Evolutionary conservation across 352 stramenopile species (phyloP).

Genomic region (Pythium biforme): DNA sequence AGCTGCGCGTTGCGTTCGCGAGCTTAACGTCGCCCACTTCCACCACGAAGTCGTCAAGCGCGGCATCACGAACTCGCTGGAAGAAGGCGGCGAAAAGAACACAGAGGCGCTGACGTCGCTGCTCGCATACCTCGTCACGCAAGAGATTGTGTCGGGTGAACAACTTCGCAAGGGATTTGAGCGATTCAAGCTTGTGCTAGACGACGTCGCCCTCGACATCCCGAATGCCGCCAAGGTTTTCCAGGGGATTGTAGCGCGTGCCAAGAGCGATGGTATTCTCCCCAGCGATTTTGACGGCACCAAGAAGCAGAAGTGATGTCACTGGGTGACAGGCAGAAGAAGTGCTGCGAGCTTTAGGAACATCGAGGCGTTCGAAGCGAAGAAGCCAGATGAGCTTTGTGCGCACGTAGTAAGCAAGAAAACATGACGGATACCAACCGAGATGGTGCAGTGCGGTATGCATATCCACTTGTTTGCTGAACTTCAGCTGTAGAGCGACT

Average conservation of each 20-base stretch:
- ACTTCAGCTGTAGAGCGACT: not conserved
- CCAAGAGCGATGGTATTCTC: conserved; percentile 72
- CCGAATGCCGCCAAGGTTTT: conserved; percentile 30
- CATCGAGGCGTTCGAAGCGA: not conserved
- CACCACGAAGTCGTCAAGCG: conserved; percentile 96
- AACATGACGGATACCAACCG: conserved; percentile 3
- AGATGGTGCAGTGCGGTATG: conserved; percentile 8
- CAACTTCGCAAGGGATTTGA: conserved; percentile 85
- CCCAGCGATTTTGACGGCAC: conserved; percentile 33
- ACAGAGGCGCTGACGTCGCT: conserved; percentile 43
- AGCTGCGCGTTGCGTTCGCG: conserved; percentile 87
- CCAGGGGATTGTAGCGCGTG: conserved; percentile 35
- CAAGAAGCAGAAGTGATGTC: conserved; percentile 26
- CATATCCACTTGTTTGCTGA: not conserved
- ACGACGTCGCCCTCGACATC: conserved; percentile 50
- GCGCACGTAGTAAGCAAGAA: conserved; percentile 4
- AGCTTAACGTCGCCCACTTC: conserved; percentile 96
- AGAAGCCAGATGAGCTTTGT: not conserved
- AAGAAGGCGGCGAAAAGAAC: conserved; percentile 38
- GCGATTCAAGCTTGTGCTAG: conserved; percentile 72
- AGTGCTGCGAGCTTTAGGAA: not conserved
- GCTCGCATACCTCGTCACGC: conserved; percentile 40
- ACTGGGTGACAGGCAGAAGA: not conserved
- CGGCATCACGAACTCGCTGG: conserved; percentile 49
- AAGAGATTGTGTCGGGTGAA: conserved; percentile 41